Conservation (phyloP, 2,329 filamentous ascomycete genomes). For the Hymenoscyphus scutula region DNA sequence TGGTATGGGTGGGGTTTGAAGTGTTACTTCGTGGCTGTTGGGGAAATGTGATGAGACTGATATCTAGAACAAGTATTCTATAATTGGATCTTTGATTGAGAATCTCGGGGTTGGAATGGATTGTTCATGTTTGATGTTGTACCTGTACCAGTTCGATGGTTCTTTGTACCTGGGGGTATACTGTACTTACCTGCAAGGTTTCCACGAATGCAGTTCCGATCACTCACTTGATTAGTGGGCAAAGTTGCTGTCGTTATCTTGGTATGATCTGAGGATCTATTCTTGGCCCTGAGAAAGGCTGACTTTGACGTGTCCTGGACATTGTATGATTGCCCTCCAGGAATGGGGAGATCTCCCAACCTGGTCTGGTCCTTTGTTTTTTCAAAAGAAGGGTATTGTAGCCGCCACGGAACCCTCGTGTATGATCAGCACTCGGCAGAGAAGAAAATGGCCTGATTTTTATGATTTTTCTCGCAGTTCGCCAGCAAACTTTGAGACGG, state of each 20-base stretch:
- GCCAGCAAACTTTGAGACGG: neutral
- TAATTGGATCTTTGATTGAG: neutral
- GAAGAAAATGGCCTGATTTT: neutral
- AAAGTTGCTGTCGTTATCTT: neutral
- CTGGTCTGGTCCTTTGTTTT: too few species aligned
- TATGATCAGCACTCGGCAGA: slow-evolving; percentile 1
- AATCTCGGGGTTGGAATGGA: neutral
- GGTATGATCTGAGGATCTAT: neutral
- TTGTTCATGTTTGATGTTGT: neutral
- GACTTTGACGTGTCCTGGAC: neutral
- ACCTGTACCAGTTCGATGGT: neutral
- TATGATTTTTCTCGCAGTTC: neutral
- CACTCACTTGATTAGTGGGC: neutral
- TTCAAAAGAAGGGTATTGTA: neutral
- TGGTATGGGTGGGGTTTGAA: neutral
- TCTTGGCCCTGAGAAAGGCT: neutral
- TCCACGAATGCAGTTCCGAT: neutral
- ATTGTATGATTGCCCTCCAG: neutral
- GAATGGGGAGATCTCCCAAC: neutral
- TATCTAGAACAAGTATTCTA: neutral
- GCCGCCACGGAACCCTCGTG: neutral
- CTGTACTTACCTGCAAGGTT: neutral
- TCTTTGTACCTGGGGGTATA: neutral
- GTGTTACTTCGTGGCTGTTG: neutral
- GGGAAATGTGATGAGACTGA: neutral